Percentiles rank a stretch among this genome's conserved stretches.
phyloP scores from a whole-genome alignment of 108 stramenopile genomes.

The Asterionellopsis glacialis region DNA sequence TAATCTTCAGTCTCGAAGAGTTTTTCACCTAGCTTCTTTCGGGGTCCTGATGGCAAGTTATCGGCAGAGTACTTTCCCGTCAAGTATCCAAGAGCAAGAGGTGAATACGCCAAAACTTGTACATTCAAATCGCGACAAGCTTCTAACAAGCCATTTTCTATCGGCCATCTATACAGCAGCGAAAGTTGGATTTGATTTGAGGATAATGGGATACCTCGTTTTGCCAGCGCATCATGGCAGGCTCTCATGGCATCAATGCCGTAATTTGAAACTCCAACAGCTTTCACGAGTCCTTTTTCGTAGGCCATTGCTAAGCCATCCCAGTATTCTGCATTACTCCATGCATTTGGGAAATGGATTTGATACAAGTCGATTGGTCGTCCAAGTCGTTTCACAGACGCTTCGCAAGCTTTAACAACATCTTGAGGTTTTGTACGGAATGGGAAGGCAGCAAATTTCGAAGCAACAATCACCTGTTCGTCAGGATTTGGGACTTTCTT shows the following conservation, averaged over 20 bases:
- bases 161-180: slow-evolving; percentile 49
- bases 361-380: slow-evolving; percentile 81
- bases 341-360: slow-evolving; percentile 76
- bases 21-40: slow-evolving; percentile 42
- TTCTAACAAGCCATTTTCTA: slow-evolving; percentile 56
- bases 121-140: slow-evolving; percentile 63
- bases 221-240: slow-evolving; percentile 45
- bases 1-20: slow-evolving; percentile 34
- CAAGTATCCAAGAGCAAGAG: slow-evolving; percentile 62
- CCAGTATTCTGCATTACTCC: slow-evolving; percentile 71
- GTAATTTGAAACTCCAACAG: slow-evolving; percentile 69
- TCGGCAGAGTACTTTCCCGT: slow-evolving; percentile 54
- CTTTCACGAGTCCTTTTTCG: slow-evolving; percentile 60
- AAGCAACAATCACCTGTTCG: slow-evolving; percentile 54
- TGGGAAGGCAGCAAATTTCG: slow-evolving; percentile 83
- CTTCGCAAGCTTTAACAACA: slow-evolving; percentile 74
- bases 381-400: slow-evolving; percentile 56
- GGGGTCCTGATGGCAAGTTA: slow-evolving; percentile 39
- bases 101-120: slow-evolving; percentile 58
- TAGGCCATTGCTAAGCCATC: slow-evolving; percentile 66
- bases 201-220: slow-evolving; percentile 53
- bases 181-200: slow-evolving; percentile 71
- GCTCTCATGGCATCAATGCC: slow-evolving; percentile 63
- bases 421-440: slow-evolving; percentile 53
- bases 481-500: slow-evolving; percentile 11